Evolutionary conservation across 2,329 filamentous ascomycete genomes (phyloP).

Genomic region (Thermothelomyces thermophilus): DNA sequence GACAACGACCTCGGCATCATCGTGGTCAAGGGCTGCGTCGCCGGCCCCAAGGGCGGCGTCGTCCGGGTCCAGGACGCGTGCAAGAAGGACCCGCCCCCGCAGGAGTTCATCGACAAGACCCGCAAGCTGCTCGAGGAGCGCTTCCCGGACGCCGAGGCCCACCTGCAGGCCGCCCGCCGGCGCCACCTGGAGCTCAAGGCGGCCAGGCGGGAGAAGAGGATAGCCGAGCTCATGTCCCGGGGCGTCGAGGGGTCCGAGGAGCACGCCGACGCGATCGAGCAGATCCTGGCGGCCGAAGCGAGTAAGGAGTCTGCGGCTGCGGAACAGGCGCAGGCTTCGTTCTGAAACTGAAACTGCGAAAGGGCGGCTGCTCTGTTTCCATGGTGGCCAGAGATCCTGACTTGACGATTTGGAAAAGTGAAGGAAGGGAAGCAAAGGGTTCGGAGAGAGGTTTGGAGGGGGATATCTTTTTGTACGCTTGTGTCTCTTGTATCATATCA

Average conservation of each 20-base stretch:
- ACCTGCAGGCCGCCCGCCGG: conserved; percentile 43
- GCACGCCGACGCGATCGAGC: conserved; percentile 18
- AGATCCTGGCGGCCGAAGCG: conserved; percentile 7
- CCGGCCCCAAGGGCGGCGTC: conserved; percentile 78
- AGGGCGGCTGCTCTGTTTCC: no score
- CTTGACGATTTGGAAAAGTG: no score
- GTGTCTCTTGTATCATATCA: conserved; percentile 19
- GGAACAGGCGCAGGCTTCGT: not conserved
- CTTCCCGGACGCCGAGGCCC: conserved; percentile 40
- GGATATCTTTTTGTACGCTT: no score
- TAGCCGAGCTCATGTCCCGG: conserved; percentile 29
- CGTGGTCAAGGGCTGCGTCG: conserved; percentile 78
- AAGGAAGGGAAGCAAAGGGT: no score
- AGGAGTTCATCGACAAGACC: conserved; percentile 43
- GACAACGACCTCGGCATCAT: conserved; percentile 83
- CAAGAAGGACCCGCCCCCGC: conserved; percentile 63
- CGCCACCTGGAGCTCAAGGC: conserved; percentile 50
- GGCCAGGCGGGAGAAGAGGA: conserved; percentile 37
- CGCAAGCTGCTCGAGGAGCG: conserved; percentile 39
- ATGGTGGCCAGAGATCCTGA: no score
- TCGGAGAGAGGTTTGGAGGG: conserved; percentile 18
- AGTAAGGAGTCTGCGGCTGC: conserved; percentile 18
- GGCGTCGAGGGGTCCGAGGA: conserved; percentile 17
- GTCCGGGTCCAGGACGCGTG: conserved; percentile 85
- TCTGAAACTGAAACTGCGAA: no score